Percentiles rank a stretch among this genome's conserved stretches.
Conservation (phyloP, 2,329 filamentous ascomycete genomes). For the Neopestalotiopsis clavispora region DNA sequence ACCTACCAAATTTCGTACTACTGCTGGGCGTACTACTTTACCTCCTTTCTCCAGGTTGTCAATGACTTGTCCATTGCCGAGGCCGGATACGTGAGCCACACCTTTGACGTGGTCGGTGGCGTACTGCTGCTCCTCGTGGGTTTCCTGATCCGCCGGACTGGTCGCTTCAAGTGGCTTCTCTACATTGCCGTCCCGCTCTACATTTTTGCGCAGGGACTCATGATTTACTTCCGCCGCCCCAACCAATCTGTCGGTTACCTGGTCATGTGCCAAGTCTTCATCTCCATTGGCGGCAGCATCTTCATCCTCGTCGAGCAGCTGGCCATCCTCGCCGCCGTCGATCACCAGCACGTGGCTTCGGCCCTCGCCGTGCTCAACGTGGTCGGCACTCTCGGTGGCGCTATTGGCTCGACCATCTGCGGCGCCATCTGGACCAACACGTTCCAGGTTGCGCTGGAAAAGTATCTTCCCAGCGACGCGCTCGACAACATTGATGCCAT, state of each 20-base stretch:
- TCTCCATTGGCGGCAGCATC: constrained; percentile 57
- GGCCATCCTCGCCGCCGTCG: constrained; percentile 60
- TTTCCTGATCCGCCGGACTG: constrained; percentile 48
- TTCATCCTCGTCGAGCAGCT: constrained; percentile 62
- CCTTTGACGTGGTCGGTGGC: constrained; percentile 45
- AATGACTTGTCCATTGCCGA: constrained; percentile 36
- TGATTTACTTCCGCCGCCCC: constrained; percentile 60
- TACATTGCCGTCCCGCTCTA: constrained; percentile 44
- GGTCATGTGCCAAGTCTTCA: constrained; percentile 60
- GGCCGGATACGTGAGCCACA: constrained; percentile 41
- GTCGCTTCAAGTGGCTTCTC: constrained; percentile 54
- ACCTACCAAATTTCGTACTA: constrained; percentile 56
- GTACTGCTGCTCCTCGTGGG: constrained; percentile 49
- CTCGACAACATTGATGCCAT: constrained; percentile 47
- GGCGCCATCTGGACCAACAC: constrained; percentile 64
- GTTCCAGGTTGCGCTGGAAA: constrained; percentile 52
- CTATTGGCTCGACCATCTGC: constrained; percentile 61
- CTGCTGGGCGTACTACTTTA: constrained; percentile 59
- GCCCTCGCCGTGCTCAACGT: constrained; percentile 60
- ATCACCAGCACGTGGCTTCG: constrained; percentile 59
- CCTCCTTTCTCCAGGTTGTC: constrained; percentile 58
- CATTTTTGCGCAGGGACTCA: constrained; percentile 54
- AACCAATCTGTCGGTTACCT: constrained; percentile 53
- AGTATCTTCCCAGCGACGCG: constrained; percentile 50
- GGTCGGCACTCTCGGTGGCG: constrained; percentile 59